Base-by-base conservation (phyloP, 2,329 filamentous ascomycete species). In the Pseudogymnoascus sp. region DNA sequence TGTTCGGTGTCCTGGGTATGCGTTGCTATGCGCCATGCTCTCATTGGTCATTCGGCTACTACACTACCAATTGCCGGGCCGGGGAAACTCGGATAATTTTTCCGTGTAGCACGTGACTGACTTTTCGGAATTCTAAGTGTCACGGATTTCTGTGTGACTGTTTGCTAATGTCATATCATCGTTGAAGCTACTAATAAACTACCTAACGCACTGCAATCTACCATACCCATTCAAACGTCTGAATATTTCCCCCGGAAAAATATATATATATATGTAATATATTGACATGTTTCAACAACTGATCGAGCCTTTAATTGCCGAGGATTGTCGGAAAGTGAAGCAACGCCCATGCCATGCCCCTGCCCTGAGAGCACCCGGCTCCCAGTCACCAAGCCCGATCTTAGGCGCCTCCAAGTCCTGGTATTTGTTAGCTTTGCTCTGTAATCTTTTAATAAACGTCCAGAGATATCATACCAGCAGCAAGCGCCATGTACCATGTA, bases 401-500 rank as follows among this genome's bases (percentile, higher is more conserved):
- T 16, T 57, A 57, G 28, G 51, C 51, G 28, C 51, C 51, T 34
- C 51, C 51, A 57, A 57, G 51, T 34, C 51, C 51, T 57, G 28
- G 21, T 34, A 25, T 57, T 57, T 25, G 51, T 57, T 57, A 57
- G 51, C n/a, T 34, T 19, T 34, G 51, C 11, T 13, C 28, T 8
- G n/a, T 57, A 13, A 8, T 45, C 10, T 13, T 34, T 21, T 19
- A 31, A 34, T 23, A 13, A 34, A 34, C n/a, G 6, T 28, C 8
- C n/a, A 34, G 10, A 19, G 10, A 21, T 34, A 61, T 65, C 68
- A 65, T 63, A 86, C 90, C 88, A 68, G 90, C 92, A 70, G 87
- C 81, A 75, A 87, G 91, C 43, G 89, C 87, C 77, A 96, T 77
- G 78, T 93, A 96, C 92, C 92, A 96, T 28, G 90, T 93, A 76